phyloP scores from a whole-genome alignment of 2,329 filamentous ascomycete species.

The Sarocladium oryzae region DNA sequence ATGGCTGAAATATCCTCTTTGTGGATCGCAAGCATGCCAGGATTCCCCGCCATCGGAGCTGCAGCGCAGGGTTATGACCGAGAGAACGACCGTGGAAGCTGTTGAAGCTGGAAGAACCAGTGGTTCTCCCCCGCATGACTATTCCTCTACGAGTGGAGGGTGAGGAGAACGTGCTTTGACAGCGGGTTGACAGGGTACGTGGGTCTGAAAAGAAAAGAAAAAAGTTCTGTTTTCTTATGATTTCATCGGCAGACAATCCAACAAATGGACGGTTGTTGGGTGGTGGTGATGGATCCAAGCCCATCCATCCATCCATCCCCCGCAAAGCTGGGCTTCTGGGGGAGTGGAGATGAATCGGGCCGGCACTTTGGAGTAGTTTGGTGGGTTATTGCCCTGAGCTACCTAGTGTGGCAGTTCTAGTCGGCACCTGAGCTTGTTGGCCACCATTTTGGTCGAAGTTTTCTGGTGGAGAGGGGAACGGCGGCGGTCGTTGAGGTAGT shows the following conservation, averaged over 20 bases:
- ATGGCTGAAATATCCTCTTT: neutral
- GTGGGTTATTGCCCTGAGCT: neutral
- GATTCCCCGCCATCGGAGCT: neutral
- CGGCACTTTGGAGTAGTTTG: neutral
- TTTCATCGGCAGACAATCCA: neutral
- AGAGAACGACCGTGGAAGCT: neutral
- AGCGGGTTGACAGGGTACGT: no score
- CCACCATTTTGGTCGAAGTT: no score
- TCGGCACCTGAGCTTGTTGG: no score
- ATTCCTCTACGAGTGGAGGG: neutral
- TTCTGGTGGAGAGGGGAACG: no score
- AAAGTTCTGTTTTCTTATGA: neutral
- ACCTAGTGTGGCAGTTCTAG: no score
- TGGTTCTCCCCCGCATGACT: neutral
- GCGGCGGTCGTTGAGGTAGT: no score
- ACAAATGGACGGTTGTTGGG: neutral
- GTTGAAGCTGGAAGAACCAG: no score
- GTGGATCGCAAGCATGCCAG: neutral
- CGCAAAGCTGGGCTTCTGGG: neutral
- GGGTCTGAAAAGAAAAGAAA: no score
- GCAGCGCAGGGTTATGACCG: neutral
- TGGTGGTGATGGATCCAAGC: neutral
- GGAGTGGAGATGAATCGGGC: constrained; percentile 1
- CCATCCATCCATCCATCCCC: neutral
- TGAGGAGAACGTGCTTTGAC: no score